A percentile compares a stretch with the other conserved stretches of the same genome.
phyloP scores from a whole-genome alignment of 805 yeast species.

The Saccharomycopsis fermentans region DNA sequence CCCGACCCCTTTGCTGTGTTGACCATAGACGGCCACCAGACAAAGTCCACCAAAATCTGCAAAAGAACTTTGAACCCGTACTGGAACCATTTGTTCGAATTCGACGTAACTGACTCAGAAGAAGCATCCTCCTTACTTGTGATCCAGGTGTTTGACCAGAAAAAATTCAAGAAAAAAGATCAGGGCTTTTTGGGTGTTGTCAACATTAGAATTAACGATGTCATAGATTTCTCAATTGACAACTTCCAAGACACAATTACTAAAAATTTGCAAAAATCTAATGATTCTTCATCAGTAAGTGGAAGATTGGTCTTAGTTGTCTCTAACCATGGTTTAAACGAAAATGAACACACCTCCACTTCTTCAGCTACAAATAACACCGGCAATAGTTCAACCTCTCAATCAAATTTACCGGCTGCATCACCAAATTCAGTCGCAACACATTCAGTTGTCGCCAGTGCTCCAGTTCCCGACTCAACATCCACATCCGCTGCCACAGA shows the following conservation, averaged over 20 bases:
- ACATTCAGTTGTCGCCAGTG: constrained; percentile 15
- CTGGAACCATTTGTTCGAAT: constrained; percentile 90
- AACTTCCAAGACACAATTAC: constrained; percentile 75
- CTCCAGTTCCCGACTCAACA: constrained; percentile 12
- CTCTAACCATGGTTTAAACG: constrained; percentile 33
- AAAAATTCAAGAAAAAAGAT: constrained; percentile 94
- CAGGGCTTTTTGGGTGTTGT: constrained; percentile 98
- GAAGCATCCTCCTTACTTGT: constrained; percentile 62
- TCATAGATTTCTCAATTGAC: constrained; percentile 50
- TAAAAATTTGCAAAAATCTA: constrained; percentile 82
- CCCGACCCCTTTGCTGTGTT: constrained; percentile 98
- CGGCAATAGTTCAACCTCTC: constrained; percentile 15
- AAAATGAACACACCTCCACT: constrained; percentile 3
- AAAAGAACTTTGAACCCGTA: constrained; percentile 92
- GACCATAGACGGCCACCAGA: constrained; percentile 95
- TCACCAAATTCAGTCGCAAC: constrained; percentile 20
- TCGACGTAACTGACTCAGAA: constrained; percentile 49
- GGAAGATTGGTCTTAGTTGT: constrained; percentile 81
- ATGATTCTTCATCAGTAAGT: constrained; percentile 84
- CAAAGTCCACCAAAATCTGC: constrained; percentile 88
- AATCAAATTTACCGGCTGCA: no score
- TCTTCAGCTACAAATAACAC: neutral
- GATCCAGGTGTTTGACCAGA: constrained; percentile 92
- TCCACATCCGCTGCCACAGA: constrained; percentile 23
- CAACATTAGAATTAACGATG: constrained; percentile 82